Evolutionary conservation across 768 basidiomycete genomes (phyloP).

Genomic region (Dacryopinax primogenitus): DNA sequence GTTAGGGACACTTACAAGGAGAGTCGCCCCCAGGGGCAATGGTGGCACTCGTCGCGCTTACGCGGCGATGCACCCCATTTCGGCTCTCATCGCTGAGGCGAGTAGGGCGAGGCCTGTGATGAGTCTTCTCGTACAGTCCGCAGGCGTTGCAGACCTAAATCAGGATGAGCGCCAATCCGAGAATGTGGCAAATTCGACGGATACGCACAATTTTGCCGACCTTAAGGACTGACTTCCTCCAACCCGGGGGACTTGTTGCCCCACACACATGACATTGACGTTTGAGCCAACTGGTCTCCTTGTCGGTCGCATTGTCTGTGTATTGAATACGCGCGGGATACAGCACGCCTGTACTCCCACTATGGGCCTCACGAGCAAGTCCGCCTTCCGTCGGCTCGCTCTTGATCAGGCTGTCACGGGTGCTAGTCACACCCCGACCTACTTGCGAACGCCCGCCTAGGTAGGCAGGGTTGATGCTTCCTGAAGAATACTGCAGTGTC

Average conservation of each 20-base stretch:
- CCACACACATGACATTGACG: slow-evolving; percentile 2
- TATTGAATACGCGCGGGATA: background rate
- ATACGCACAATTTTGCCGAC: slow-evolving; percentile 4
- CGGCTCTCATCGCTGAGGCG: background rate
- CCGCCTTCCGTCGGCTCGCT: background rate
- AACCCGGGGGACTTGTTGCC: background rate
- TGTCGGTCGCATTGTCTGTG: background rate
- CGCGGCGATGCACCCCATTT: background rate
- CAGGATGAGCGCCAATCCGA: background rate
- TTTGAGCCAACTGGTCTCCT: slow-evolving; percentile 6
- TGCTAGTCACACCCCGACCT: background rate
- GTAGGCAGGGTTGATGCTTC: slow-evolving; percentile 4
- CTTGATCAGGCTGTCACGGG: background rate
- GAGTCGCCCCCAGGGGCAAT: background rate
- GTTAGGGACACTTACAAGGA: background rate
- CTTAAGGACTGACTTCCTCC: background rate
- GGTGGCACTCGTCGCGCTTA: background rate
- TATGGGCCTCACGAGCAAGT: background rate
- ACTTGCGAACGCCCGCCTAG: background rate
- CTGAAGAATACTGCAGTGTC: background rate
- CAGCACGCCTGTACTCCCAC: background rate
- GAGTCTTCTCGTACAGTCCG: slow-evolving; percentile 3
- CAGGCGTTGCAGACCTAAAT: slow-evolving; percentile 1
- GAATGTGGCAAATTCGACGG: background rate
- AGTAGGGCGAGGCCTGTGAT: background rate